A percentile compares a stretch with the other conserved stretches of the same genome.
These are phyloP conservation scores for Colletotrichum agaves DNA, from an alignment of 2,329 filamentous ascomycete genomes.

Conservation along the genomic window DNA sequence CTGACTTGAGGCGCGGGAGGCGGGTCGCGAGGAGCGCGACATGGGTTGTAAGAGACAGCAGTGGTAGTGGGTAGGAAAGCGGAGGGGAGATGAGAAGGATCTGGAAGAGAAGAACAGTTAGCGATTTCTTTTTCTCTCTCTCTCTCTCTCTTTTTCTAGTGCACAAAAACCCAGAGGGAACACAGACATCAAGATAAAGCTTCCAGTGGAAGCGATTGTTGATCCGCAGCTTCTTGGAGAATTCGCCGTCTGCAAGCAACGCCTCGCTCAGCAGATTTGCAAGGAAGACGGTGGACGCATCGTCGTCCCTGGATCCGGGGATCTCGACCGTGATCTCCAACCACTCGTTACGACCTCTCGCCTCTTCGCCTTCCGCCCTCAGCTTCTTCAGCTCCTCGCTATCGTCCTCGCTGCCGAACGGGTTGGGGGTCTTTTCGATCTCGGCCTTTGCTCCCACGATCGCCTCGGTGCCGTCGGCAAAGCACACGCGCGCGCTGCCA, in stretches of 20 bases:
- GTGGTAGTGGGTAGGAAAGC: slow-evolving; percentile 89
- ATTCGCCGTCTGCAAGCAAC: slow-evolving; percentile 76
- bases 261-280: slow-evolving; percentile 90
- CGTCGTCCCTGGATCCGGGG: slow-evolving; percentile 89
- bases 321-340: slow-evolving; percentile 93
- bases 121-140: neutral
- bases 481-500: slow-evolving; percentile 92
- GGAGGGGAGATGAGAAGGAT: slow-evolving; percentile 93
- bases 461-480: slow-evolving; percentile 94
- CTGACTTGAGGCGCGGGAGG: slow-evolving; percentile 85
- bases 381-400: slow-evolving; percentile 51
- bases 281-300: slow-evolving; percentile 87
- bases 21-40: slow-evolving; percentile 90
- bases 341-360: slow-evolving; percentile 73
- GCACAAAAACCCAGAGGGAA: neutral
- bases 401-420: slow-evolving; percentile 46
- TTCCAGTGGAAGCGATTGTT: slow-evolving; percentile 96
- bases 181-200: slow-evolving; percentile 88
- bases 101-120: slow-evolving; percentile 55
- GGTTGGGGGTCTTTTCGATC: slow-evolving; percentile 75
- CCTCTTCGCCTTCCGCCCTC: slow-evolving; percentile 46
- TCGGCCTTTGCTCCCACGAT: slow-evolving; percentile 96
- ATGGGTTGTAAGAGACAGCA: slow-evolving; percentile 92
- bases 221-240: slow-evolving; percentile 81
- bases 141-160: too few relatives aligned